phyloP scores from a whole-genome alignment of 176 grass and related monocot species.

The Cenchrus americanus region DNA sequence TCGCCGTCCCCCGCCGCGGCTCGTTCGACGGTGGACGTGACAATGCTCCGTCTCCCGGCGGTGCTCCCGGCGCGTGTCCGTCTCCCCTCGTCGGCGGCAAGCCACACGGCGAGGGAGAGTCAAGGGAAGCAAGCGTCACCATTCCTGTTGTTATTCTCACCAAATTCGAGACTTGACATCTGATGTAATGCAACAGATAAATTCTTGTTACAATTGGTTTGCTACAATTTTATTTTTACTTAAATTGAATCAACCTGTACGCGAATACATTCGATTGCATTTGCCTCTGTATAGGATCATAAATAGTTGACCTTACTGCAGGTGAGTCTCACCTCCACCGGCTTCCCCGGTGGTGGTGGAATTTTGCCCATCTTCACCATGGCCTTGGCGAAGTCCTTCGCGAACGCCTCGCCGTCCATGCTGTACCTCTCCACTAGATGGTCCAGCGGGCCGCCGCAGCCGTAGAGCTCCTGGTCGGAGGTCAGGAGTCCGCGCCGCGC shows the following conservation, averaged over 20 bases:
- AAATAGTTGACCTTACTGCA: slow-evolving; percentile 55
- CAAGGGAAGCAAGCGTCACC: too few relatives aligned
- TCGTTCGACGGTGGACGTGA: too few relatives aligned
- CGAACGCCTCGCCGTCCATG: slow-evolving; percentile 30
- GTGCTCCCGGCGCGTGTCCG: too few relatives aligned
- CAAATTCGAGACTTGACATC: too few relatives aligned
- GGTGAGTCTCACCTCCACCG: slow-evolving; percentile 56
- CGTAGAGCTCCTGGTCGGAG: slow-evolving; percentile 68
- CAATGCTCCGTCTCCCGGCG: too few relatives aligned
- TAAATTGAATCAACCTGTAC: background rate
- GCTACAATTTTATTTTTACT: too few relatives aligned
- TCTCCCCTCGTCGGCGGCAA: too few relatives aligned
- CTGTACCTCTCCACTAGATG: slow-evolving; percentile 47
- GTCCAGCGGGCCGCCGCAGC: slow-evolving; percentile 32
- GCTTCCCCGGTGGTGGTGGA: slow-evolving; percentile 31
- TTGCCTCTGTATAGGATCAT: background rate
- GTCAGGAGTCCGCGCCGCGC: slow-evolving; percentile 49
- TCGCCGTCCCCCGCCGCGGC: too few relatives aligned
- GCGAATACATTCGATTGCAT: background rate
- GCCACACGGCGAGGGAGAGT: too few relatives aligned
- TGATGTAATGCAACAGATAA: too few relatives aligned
- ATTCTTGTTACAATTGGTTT: too few relatives aligned
- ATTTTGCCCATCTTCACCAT: slow-evolving; percentile 38
- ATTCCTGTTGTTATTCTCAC: too few relatives aligned
- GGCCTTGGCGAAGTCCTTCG: slow-evolving; percentile 48